These are phyloP conservation scores for Eimeria sp. DNA, from an alignment of 169 alveolate species.

Conservation along the genomic window DNA sequence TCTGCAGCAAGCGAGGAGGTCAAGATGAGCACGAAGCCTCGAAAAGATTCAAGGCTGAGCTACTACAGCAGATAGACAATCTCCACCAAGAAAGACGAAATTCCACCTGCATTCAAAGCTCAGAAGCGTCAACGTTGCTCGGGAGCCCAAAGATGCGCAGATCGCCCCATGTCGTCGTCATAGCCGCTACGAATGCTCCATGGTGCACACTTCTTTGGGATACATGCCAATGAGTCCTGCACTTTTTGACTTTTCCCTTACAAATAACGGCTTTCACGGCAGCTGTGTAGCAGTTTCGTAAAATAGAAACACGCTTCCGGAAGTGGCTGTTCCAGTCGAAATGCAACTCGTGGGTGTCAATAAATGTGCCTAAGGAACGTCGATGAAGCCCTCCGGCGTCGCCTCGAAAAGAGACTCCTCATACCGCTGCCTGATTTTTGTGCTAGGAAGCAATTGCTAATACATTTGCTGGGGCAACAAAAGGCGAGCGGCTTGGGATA, in stretches of 20 bases:
- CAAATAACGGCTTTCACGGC: neutral
- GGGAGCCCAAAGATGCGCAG: neutral
- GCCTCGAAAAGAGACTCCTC: slow-evolving; percentile 95
- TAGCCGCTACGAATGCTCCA: slow-evolving; percentile 86
- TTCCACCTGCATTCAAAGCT: neutral
- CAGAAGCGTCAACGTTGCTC: neutral
- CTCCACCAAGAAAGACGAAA: slow-evolving; percentile 67
- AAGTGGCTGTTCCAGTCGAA: neutral
- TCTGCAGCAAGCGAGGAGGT: slow-evolving; percentile 92
- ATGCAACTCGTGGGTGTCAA: neutral
- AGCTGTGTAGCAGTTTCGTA: neutral
- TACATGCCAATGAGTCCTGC: neutral
- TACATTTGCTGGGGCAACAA: slow-evolving; percentile 45
- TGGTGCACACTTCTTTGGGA: slow-evolving; percentile 28
- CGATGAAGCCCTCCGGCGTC: slow-evolving; percentile 97
- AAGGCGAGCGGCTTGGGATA: neutral
- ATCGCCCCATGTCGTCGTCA: slow-evolving; percentile 79
- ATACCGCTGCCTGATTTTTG: slow-evolving; percentile 92
- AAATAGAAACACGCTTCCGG: neutral
- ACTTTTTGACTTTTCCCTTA: neutral
- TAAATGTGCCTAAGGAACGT: slow-evolving; percentile 94
- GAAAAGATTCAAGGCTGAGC: slow-evolving; percentile 94
- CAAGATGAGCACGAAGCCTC: slow-evolving; percentile 94
- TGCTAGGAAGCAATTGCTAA: slow-evolving; percentile 47
- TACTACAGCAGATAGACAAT: slow-evolving; percentile 96